These are phyloP conservation scores for Theileria equi DNA, from an alignment of 169 alveolate genomes.

Conservation along the genomic window DNA sequence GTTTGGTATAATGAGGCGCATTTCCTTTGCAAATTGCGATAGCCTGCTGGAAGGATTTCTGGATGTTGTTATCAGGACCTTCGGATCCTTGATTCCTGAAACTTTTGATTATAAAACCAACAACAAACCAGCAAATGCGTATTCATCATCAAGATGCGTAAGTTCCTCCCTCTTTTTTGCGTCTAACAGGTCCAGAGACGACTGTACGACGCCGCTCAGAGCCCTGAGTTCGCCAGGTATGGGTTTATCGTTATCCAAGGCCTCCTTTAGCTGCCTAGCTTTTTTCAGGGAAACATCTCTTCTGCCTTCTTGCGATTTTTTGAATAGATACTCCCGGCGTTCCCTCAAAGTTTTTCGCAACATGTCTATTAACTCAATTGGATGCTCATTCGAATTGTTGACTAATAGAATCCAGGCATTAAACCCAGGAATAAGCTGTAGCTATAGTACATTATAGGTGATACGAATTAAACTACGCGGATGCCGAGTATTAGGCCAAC, in stretches of 20 bases:
- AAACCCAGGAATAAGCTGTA: no score
- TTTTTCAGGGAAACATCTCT: constrained; percentile 38
- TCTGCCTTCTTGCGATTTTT: constrained; percentile 53
- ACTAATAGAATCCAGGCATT: no score
- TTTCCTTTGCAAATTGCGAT: constrained; percentile 93
- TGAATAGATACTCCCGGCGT: constrained; percentile 59
- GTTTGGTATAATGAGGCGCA: constrained; percentile 92
- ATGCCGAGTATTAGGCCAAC: no score
- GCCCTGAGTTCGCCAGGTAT: constrained; percentile 56
- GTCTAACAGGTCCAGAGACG: constrained; percentile 62
- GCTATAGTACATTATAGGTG: no score
- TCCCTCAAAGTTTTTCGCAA: constrained; percentile 59
- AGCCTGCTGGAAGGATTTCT: constrained; percentile 93
- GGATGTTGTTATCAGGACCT: constrained; percentile 94
- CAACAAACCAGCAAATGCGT: constrained; percentile 58
- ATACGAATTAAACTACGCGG: no score
- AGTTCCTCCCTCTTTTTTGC: constrained; percentile 46
- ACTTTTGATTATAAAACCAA: constrained; percentile 55
- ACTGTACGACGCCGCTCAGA: constrained; percentile 60
- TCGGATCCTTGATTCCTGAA: constrained; percentile 89
- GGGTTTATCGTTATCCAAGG: constrained; percentile 54
- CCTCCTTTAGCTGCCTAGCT: constrained; percentile 60
- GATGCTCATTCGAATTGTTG: no score
- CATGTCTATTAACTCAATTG: constrained; percentile 14
- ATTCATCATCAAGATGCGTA: constrained; percentile 61